A percentile compares a stretch with the other conserved stretches of the same genome.
These are phyloP conservation scores for Trichoderma gamsii DNA, from an alignment of 495 filamentous ascomycete species.

Conservation along the genomic window DNA sequence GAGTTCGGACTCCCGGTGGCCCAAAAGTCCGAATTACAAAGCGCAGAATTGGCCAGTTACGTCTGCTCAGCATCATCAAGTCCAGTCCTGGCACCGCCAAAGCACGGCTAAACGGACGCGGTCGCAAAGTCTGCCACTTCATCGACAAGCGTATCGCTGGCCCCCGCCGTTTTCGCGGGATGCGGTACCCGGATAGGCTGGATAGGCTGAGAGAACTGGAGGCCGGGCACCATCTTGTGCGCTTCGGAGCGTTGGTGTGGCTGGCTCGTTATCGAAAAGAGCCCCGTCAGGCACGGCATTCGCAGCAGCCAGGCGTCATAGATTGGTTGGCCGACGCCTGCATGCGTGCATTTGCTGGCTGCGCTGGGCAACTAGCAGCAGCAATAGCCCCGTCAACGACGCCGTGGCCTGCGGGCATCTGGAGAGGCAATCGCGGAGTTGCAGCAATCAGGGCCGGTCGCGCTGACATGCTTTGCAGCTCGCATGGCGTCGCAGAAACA, in stretches of 20 bases:
- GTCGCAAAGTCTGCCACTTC: not conserved
- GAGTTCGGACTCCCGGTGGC: not conserved
- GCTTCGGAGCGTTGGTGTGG: not conserved
- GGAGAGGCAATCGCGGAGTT: not conserved
- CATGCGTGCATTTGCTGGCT: not conserved
- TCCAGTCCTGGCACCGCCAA: not conserved
- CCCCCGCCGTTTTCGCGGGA: not conserved
- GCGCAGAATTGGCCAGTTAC: not conserved
- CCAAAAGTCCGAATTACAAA: constrained; percentile 9
- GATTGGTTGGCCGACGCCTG: constrained; percentile 9
- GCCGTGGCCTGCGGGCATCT: not conserved
- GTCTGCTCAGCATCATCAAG: not conserved
- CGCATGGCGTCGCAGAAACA: not conserved
- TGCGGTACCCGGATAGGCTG: constrained; percentile 2
- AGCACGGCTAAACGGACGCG: no score
- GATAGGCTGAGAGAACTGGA: not conserved
- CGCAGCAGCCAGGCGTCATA: not conserved
- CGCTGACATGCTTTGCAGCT: not conserved
- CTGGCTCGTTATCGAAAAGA: not conserved
- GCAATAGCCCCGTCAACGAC: not conserved
- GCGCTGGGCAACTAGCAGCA: not conserved
- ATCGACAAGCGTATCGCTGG: not conserved
- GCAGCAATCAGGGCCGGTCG: not conserved
- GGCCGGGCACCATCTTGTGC: not conserved
- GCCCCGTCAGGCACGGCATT: not conserved